phyloP scores from a whole-genome alignment of 192 early-diverging fungal species.

The Chytriomyces sp. region DNA sequence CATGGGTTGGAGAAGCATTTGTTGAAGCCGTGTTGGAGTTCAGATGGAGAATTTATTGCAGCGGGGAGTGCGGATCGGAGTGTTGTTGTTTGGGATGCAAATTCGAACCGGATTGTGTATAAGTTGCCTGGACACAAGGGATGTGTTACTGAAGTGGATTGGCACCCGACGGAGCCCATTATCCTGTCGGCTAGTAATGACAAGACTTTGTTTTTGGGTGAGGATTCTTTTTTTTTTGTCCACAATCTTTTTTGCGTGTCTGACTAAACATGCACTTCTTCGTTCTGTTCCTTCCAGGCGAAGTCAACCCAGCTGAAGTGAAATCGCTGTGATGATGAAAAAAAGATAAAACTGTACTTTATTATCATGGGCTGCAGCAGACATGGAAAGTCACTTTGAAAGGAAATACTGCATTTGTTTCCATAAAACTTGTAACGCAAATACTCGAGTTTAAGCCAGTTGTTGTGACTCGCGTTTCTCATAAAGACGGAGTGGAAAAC shows the following conservation, averaged over 20 bases:
- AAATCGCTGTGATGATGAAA: slow-evolving; percentile 8
- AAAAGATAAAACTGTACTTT: background rate
- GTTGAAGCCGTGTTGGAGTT: slow-evolving; percentile 86
- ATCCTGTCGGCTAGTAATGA: slow-evolving; percentile 86
- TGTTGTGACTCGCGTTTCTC: no score
- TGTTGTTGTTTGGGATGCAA: slow-evolving; percentile 88
- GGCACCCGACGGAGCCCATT: slow-evolving; percentile 70
- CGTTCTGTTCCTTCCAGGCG: slow-evolving; percentile 30
- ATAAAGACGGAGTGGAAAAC: no score
- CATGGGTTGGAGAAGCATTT: slow-evolving; percentile 96
- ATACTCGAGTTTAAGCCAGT: no score
- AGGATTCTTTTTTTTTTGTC: slow-evolving; percentile 48
- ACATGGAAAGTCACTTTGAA: no score
- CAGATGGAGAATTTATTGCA: slow-evolving; percentile 83
- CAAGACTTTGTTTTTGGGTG: slow-evolving; percentile 86
- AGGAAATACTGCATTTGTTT: no score
- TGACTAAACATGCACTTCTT: background rate
- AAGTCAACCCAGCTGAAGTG: slow-evolving; percentile 46
- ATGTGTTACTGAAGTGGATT: slow-evolving; percentile 91
- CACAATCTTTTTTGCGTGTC: background rate
- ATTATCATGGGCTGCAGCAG: no score
- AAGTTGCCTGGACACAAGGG: slow-evolving; percentile 97
- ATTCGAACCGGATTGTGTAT: slow-evolving; percentile 81
- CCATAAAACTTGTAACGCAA: no score
- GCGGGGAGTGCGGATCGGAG: slow-evolving; percentile 84